Conservation (phyloP, 2,329 filamentous ascomycete genomes). For the Monosporascus cannonballus region DNA sequence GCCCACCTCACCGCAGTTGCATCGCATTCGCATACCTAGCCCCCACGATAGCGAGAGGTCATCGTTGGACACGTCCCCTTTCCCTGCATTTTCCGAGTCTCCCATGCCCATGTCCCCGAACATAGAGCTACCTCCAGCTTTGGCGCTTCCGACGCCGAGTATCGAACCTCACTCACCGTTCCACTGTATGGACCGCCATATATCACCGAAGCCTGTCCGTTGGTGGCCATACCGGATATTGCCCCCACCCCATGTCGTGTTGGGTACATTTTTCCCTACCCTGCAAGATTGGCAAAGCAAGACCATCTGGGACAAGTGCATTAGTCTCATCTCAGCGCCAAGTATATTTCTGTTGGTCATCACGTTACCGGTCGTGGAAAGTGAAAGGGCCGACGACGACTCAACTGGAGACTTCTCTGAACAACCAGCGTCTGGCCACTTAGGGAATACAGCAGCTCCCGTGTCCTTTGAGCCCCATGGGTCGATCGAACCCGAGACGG, state of each 20-base stretch:
- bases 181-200: conserved; percentile 33
- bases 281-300: conserved; percentile 77
- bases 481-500: conserved; percentile 38
- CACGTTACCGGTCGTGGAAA: conserved; percentile 86
- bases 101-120: conserved; percentile 38
- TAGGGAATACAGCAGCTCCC: conserved; percentile 27
- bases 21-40: conserved; percentile 41
- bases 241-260: conserved; percentile 64
- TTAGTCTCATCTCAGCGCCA: conserved; percentile 79
- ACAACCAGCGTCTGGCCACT: conserved; percentile 17
- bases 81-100: conserved; percentile 62
- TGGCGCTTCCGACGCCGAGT: conserved; percentile 47
- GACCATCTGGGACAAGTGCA: conserved; percentile 72
- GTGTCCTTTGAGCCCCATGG: conserved; percentile 28
- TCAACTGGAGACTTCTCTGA: conserved; percentile 31
- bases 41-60: conserved; percentile 38
- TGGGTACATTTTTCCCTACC: conserved; percentile 79
- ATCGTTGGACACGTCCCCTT: conserved; percentile 51
- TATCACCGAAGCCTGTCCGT: conserved; percentile 43
- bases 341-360: conserved; percentile 86
- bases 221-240: conserved; percentile 81
- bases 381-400: conserved; percentile 48
- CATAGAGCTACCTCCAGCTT: conserved; percentile 42
- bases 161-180: conserved; percentile 39
- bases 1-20: conserved; percentile 22